These are phyloP conservation scores for Macrophomina phaseolina DNA, from an alignment of 2,329 filamentous ascomycete species.

Conservation along the genomic window DNA sequence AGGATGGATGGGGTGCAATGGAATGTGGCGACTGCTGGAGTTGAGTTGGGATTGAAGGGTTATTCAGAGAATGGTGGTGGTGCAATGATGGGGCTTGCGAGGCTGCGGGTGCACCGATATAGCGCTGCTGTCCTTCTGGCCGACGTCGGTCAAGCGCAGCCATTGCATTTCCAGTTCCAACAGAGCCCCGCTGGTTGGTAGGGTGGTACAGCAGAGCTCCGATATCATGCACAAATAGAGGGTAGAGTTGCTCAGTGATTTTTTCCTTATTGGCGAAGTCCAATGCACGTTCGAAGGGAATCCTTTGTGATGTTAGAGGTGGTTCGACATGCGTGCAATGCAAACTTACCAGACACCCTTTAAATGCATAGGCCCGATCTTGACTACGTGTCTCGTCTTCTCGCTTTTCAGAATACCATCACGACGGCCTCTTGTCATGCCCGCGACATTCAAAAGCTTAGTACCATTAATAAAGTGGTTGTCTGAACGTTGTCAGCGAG, in stretches of 20 bases:
- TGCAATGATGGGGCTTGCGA: constrained; percentile 72
- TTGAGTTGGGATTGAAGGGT: constrained; percentile 58
- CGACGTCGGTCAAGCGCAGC: constrained; percentile 77
- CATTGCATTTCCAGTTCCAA: constrained; percentile 65
- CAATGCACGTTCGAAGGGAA: constrained; percentile 94
- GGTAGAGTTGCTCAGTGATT: constrained; percentile 93
- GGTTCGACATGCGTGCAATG: neutral
- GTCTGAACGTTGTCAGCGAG: constrained; percentile 59
- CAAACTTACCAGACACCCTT: constrained; percentile 88
- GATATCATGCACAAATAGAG: constrained; percentile 97
- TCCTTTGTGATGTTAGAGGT: constrained; percentile 63
- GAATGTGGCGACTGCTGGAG: constrained; percentile 71
- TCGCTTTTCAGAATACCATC: constrained; percentile 98
- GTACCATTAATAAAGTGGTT: constrained; percentile 99
- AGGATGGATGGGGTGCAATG: constrained; percentile 64
- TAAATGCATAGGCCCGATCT: constrained; percentile 98
- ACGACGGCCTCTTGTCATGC: constrained; percentile 93
- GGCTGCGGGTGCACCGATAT: constrained; percentile 65
- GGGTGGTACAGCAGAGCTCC: constrained; percentile 92
- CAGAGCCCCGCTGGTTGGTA: constrained; percentile 83
- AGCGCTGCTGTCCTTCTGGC: constrained; percentile 53
- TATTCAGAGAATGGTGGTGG: constrained; percentile 71
- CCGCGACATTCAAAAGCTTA: constrained; percentile 93
- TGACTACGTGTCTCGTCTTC: constrained; percentile 94
- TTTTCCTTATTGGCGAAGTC: constrained; percentile 99